Percentiles rank a stretch among this genome's conserved stretches.
Evolutionary conservation across 139 green algal genomes (phyloP).

Genomic region (Diplosphaera chodatii): DNA sequence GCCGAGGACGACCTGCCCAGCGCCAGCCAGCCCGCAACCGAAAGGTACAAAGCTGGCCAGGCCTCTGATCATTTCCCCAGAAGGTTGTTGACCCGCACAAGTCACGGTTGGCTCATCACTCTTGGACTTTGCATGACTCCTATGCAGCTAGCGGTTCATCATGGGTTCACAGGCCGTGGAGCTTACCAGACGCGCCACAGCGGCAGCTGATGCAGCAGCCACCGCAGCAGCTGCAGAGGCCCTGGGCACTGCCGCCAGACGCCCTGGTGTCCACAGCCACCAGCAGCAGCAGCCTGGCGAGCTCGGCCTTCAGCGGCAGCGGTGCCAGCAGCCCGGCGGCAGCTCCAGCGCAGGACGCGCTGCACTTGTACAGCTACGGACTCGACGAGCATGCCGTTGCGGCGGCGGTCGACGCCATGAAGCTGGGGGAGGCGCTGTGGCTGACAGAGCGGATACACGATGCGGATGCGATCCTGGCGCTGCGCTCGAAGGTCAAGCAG

Average conservation of each 20-base stretch:
- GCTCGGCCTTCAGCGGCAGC: not conserved
- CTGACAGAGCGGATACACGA: slow-evolving; percentile 15
- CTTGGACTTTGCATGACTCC: too few species aligned
- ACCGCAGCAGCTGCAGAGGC: not conserved
- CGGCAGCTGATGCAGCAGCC: not conserved
- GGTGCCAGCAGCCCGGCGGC: slow-evolving; percentile 8
- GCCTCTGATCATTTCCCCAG: too few species aligned
- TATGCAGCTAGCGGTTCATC: too few species aligned
- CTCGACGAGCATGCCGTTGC: slow-evolving; percentile 2
- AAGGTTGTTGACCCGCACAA: too few species aligned
- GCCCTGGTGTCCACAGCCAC: slow-evolving; percentile 19
- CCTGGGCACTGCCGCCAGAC: not conserved
- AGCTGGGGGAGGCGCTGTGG: slow-evolving; percentile 9
- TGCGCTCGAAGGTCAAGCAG: slow-evolving; percentile 35
- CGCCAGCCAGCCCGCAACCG: not conserved
- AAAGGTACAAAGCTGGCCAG: not conserved
- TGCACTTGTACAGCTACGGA: slow-evolving; percentile 12
- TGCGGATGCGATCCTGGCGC: slow-evolving; percentile 59
- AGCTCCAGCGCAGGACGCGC: not conserved
- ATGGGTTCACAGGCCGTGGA: not conserved
- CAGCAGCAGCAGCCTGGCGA: slow-evolving; percentile 13
- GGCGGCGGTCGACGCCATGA: not conserved
- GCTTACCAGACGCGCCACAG: not conserved
- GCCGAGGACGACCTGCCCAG: not conserved
- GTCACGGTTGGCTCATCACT: too few species aligned